phyloP scores from a whole-genome alignment of 441 rosid species.

The Arabidopsis hybrid region DNA sequence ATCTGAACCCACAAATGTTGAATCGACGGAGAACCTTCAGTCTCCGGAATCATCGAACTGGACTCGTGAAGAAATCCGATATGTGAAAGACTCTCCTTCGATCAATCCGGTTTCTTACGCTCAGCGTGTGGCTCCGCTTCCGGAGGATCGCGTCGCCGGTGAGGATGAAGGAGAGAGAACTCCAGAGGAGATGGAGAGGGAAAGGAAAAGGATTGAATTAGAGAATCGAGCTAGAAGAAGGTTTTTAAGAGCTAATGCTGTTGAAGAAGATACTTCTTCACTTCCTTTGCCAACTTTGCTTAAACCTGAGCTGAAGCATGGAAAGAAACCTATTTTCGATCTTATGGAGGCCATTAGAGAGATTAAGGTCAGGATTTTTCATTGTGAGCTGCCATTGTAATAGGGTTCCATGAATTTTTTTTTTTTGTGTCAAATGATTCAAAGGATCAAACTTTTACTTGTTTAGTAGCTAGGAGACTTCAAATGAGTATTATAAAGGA shows the following conservation, averaged over 20 bases:
- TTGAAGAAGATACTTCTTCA: conserved; percentile 53
- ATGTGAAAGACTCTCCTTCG: conserved; percentile 63
- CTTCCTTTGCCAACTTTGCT: conserved; percentile 74
- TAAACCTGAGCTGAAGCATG: conserved; percentile 63
- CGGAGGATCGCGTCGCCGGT: conserved; percentile 59
- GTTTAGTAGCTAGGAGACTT: neutral
- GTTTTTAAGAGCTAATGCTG: conserved; percentile 45
- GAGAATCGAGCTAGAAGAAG: conserved; percentile 49
- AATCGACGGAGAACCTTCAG: conserved; percentile 20
- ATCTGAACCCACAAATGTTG: conserved; percentile 37
- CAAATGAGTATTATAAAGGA: neutral
- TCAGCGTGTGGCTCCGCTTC: conserved; percentile 83
- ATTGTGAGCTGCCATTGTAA: neutral
- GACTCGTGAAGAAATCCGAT: conserved; percentile 84
- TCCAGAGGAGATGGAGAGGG: conserved; percentile 52
- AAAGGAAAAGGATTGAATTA: conserved; percentile 51
- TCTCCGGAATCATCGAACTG: conserved; percentile 36
- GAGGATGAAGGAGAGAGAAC: conserved; percentile 36
- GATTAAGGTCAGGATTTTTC: conserved; percentile 72
- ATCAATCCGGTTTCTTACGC: conserved; percentile 76
- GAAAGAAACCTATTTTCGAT: conserved; percentile 68
- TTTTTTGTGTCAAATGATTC: conserved; percentile 15
- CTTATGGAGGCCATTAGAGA: conserved; percentile 83
- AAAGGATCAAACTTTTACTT: neutral
- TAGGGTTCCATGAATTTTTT: neutral